Percentiles rank a stretch among this genome's conserved stretches.
phyloP scores from a whole-genome alignment of 139 green algal genomes.

The Chlorella sp. region DNA sequence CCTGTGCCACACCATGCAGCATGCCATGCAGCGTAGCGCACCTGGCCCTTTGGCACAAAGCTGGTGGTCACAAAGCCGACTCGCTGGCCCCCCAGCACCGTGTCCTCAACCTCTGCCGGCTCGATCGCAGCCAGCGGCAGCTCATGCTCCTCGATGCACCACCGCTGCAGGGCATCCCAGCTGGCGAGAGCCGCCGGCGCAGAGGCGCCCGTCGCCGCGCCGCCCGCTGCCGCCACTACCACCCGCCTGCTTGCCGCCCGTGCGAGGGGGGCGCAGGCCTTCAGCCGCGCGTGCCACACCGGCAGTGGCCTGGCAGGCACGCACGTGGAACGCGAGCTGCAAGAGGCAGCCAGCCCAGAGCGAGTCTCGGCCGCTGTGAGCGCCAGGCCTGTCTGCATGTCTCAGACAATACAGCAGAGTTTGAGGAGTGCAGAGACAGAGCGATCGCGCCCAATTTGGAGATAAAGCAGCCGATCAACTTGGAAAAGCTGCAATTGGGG shows the following conservation, averaged over 20 bases:
- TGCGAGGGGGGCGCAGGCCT: background rate
- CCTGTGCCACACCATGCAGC: too few species aligned
- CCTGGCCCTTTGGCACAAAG: too few species aligned
- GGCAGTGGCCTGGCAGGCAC: background rate
- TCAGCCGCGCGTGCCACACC: background rate
- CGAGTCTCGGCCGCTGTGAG: too few species aligned
- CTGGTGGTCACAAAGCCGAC: conserved; percentile 1
- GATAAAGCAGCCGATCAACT: too few species aligned
- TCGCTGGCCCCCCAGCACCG: background rate
- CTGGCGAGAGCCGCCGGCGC: background rate
- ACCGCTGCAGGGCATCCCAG: conserved; percentile 25
- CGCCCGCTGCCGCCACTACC: too few species aligned
- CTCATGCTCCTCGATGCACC: conserved; percentile 33
- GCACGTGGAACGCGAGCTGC: background rate
- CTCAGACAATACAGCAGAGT: too few species aligned
- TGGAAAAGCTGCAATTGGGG: too few species aligned
- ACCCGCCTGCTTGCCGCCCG: background rate
- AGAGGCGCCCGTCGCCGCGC: background rate
- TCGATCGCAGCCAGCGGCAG: conserved; percentile 21
- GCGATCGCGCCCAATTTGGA: too few species aligned
- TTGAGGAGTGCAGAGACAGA: too few species aligned
- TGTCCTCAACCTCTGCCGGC: background rate
- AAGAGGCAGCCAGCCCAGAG: background rate
- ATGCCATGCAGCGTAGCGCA: too few species aligned
- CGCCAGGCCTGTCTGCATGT: too few species aligned